A percentile compares a stretch with the other conserved stretches of the same genome.
Evolutionary conservation across 495 filamentous ascomycete species (phyloP).

Genomic region (Hypoxylon subgilvum): DNA sequence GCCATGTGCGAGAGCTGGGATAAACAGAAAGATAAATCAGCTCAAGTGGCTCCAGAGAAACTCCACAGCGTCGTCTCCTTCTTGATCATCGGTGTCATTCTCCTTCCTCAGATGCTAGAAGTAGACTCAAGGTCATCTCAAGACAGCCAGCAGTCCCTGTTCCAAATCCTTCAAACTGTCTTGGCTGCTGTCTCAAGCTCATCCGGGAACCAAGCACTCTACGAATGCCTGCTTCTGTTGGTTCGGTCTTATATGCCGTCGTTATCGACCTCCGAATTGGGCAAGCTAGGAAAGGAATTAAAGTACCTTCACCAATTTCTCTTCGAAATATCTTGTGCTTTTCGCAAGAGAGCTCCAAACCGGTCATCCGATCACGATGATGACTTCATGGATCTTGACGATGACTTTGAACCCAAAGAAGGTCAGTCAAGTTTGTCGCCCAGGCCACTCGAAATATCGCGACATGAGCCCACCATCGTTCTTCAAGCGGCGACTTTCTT

Average conservation of each 20-base stretch:
- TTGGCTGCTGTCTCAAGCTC: conserved; percentile 44
- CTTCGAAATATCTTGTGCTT: conserved; percentile 48
- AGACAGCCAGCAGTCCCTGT: conserved; percentile 47
- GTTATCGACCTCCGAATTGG: conserved; percentile 39
- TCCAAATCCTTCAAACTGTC: conserved; percentile 41
- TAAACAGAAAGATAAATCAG: conserved; percentile 47
- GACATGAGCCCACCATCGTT: conserved; percentile 54
- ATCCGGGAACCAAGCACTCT: conserved; percentile 43
- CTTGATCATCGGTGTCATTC: conserved; percentile 48
- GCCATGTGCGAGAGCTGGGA: conserved; percentile 52
- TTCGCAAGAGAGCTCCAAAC: conserved; percentile 50
- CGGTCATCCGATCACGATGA: conserved; percentile 40
- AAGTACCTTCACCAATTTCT: conserved; percentile 47
- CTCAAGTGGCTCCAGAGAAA: conserved; percentile 52
- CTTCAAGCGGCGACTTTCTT: conserved; percentile 58
- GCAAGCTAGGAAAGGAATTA: conserved; percentile 39
- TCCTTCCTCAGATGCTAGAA: conserved; percentile 52
- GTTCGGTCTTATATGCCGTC: conserved; percentile 49
- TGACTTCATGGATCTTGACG: conserved; percentile 82
- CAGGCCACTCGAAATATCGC: conserved; percentile 46
- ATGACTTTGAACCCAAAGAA: conserved; percentile 64
- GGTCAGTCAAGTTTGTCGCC: conserved; percentile 51
- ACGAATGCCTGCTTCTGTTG: conserved; percentile 44
- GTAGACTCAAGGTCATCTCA: conserved; percentile 49
- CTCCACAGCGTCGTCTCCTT: conserved; percentile 54